These are phyloP conservation scores for Tolypocladium cylindrosporum DNA, from an alignment of 2,329 filamentous ascomycete species.

Conservation along the genomic window DNA sequence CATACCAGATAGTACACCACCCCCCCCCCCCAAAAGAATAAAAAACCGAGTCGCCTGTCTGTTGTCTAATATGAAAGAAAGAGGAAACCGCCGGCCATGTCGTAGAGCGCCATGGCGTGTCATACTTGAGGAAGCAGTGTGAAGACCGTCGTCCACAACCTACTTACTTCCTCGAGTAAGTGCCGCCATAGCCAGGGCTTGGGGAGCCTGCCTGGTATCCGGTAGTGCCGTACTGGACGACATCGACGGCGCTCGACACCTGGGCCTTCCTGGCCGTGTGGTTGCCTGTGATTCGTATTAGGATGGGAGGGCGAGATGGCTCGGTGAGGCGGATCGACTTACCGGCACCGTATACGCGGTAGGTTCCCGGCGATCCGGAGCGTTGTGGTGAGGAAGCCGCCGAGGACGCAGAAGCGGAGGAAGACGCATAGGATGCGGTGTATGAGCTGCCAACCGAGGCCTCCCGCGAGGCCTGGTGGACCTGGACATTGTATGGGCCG, in stretches of 20 bases:
- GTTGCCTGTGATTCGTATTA: constrained; percentile 13
- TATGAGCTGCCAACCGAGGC: constrained; percentile 19
- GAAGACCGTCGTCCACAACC: neutral
- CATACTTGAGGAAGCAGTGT: neutral
- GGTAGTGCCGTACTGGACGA: constrained; percentile 22
- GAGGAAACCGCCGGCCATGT: neutral
- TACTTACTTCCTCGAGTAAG: constrained; percentile 8
- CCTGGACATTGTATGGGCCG: constrained; percentile 16
- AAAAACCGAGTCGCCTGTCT: neutral
- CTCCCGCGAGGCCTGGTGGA: constrained; percentile 21
- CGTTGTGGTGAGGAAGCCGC: constrained; percentile 11
- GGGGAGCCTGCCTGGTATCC: constrained; percentile 20
- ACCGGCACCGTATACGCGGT: constrained; percentile 22
- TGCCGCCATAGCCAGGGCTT: constrained; percentile 15
- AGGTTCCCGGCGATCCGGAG: constrained; percentile 16
- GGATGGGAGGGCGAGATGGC: constrained; percentile 4
- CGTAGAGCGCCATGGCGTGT: neutral
- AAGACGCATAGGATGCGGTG: constrained; percentile 12
- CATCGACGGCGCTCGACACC: constrained; percentile 12
- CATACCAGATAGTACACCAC: no score
- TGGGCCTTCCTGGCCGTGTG: constrained; percentile 13
- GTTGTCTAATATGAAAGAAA: neutral
- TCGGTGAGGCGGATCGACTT: constrained; percentile 8
- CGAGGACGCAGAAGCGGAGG: constrained; percentile 5
- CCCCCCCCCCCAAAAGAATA: neutral